Conservation (phyloP, 371 early-diverging fungal species). For the Rhizopus arrhizus region DNA sequence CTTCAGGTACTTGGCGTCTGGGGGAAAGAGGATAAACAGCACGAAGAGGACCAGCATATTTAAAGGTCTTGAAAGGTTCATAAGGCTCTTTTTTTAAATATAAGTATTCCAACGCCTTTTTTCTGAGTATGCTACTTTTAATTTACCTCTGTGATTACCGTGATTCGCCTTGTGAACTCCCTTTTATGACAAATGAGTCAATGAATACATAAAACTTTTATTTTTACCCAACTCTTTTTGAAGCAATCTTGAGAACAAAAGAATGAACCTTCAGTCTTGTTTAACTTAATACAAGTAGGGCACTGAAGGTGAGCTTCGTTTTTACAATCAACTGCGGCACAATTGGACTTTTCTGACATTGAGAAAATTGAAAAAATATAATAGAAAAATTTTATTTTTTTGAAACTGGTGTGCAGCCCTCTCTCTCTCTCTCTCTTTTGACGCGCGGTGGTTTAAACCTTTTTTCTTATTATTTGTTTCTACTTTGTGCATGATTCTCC, state of each 20-base stretch:
- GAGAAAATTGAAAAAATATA: neutral
- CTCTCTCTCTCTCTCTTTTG: too few species aligned
- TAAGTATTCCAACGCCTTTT: neutral
- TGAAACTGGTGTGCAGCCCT: neutral
- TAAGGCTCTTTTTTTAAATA: conserved; percentile 46
- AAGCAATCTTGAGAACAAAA: conserved; percentile 93
- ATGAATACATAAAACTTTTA: neutral
- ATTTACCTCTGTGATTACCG: conserved; percentile 30
- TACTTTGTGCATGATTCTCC: too few species aligned
- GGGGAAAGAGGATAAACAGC: conserved; percentile 88
- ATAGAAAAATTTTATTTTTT: conserved; percentile 7
- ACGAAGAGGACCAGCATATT: conserved; percentile 81
- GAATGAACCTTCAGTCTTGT: conserved; percentile 60
- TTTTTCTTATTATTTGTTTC: neutral
- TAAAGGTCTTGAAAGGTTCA: conserved; percentile 81
- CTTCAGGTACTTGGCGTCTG: conserved; percentile 70
- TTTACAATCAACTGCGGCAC: conserved; percentile 59
- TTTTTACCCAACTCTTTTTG: conserved; percentile 76
- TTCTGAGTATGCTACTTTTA: neutral
- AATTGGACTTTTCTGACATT: conserved; percentile 17
- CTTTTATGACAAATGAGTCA: conserved; percentile 30
- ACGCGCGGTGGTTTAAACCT: neutral
- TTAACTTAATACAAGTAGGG: conserved; percentile 86
- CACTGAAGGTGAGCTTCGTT: conserved; percentile 82
- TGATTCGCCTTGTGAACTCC: conserved; percentile 61